Evolutionary conservation across 2,329 filamentous ascomycete species (phyloP).

Genomic region (Pezicula neosporulosa): DNA sequence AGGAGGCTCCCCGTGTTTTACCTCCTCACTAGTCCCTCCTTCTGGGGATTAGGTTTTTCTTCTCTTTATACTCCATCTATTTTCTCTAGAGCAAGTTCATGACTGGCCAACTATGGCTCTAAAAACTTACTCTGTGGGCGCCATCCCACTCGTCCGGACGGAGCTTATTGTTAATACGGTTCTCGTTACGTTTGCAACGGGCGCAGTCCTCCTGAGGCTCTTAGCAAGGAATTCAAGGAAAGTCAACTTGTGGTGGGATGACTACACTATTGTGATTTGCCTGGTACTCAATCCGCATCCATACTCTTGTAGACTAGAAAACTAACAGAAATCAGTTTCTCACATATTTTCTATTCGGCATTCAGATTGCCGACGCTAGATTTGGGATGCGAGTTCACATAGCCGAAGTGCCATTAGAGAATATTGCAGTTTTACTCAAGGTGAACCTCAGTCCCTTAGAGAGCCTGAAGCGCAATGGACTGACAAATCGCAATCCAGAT

Average conservation of each 20-base stretch:
- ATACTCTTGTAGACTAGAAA: not conserved
- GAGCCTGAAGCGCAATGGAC: no score
- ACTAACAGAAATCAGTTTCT: not conserved
- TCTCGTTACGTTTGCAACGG: not conserved
- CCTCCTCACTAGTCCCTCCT: no score
- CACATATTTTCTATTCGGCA: not conserved
- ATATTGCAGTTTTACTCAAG: not conserved
- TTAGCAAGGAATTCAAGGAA: not conserved
- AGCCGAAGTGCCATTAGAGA: not conserved
- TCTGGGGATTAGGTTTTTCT: no score
- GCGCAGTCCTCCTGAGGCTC: not conserved
- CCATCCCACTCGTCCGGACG: not conserved
- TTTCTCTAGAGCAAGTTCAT: no score
- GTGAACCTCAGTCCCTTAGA: not conserved
- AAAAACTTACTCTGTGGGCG: not conserved
- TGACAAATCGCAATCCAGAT: not conserved
- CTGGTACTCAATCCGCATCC: conserved; percentile 12
- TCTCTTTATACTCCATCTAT: no score
- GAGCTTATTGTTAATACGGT: not conserved
- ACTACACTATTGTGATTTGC: conserved; percentile 33
- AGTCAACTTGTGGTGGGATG: conserved; percentile 31
- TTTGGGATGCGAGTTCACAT: not conserved
- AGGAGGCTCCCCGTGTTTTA: no score
- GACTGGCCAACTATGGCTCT: no score
- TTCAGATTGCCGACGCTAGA: not conserved